Base-by-base conservation (phyloP, 164 flowering plant species). In the Nelumbo lutea region DNA sequence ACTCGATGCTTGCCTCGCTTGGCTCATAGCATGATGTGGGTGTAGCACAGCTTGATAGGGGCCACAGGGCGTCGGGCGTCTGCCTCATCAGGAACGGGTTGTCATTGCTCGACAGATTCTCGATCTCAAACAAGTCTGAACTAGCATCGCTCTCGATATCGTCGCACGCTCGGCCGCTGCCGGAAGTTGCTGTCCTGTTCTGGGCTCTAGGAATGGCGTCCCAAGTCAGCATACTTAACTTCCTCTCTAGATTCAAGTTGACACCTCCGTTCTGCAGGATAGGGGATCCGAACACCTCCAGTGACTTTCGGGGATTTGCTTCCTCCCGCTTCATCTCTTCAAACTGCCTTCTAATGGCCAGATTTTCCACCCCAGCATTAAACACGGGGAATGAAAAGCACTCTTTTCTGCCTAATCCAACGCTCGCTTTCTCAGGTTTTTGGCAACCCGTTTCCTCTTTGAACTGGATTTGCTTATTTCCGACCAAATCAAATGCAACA, bases 121-220 rank as follows among this genome's bases (percentile, higher is more conserved):
- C 85, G 40, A 93, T 89, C 82, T 93, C 98, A 39, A 93, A 93
- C 64, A 93, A 70, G 62, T 93, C 98, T 13, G 98, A 93, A 68
- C 98, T 93, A 41, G 88, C 80, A 68, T 90, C 95, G 39, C 98
- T 90, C 42, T 70, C 86, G 0, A 72, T 42, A 8, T 84, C 90
- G 4, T 76, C 68, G 70, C 67, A 56, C 39, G 9, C 42, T 38
- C 51, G 9, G 46, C 55, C 39, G 70, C 15, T 38, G 50, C 56
- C 51, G 3, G 64, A 63, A 58, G 50, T 61, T 11, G 64, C 70
- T 48, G 77, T 70, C 41, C 64, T 70, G n/a, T 75, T 83, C 58
- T 72, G 76, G 10, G 45, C 63, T 65, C 59, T 64, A 41, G 79
- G 77, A 47, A 59, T 71, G 63, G 75, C 68, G 52, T 80, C 83